Evolutionary conservation across 495 filamentous ascomycete species (phyloP).

Genomic region (Aspergillus baeticus): DNA sequence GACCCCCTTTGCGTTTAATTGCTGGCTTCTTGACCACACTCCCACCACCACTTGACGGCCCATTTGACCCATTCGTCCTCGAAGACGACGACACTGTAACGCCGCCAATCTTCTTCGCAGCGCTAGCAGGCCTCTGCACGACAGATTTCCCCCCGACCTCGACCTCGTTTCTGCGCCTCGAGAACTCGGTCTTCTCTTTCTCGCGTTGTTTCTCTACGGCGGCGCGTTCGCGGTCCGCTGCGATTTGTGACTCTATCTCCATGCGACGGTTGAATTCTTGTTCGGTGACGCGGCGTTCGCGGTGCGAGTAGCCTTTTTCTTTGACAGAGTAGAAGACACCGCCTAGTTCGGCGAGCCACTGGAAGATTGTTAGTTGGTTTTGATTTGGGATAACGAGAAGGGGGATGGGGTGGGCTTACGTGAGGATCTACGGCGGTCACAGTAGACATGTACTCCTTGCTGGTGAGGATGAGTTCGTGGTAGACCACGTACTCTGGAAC

Average conservation of each 20-base stretch:
- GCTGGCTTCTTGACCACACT: constrained; percentile 62
- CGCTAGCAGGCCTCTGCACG: constrained; percentile 39
- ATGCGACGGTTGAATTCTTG: constrained; percentile 92
- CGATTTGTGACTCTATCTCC: constrained; percentile 95
- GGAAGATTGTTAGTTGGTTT: constrained; percentile 8
- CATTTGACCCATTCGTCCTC: constrained; percentile 38
- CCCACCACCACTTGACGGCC: constrained; percentile 39
- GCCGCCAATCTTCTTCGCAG: constrained; percentile 40
- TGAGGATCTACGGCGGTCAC: constrained; percentile 96
- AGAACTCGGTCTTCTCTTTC: constrained; percentile 35
- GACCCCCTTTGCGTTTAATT: constrained; percentile 52
- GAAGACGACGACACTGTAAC: constrained; percentile 40
- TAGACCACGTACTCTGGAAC: constrained; percentile 97
- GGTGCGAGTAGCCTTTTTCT: constrained; percentile 92
- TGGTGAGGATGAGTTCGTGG: constrained; percentile 95
- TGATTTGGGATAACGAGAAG: constrained; percentile 8
- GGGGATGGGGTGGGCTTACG: constrained; percentile 35
- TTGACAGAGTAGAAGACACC: constrained; percentile 99
- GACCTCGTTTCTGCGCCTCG: constrained; percentile 35
- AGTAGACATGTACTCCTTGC: constrained; percentile 97
- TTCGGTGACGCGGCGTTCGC: constrained; percentile 87
- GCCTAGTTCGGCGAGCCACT: constrained; percentile 95
- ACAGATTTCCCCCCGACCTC: constrained; percentile 34
- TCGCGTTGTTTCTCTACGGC: constrained; percentile 57
- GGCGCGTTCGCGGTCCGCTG: constrained; percentile 71